A percentile compares a stretch with the other conserved stretches of the same genome.
Conservation (phyloP, 805 yeast species). For the Metschnikowia arizonensis region DNA sequence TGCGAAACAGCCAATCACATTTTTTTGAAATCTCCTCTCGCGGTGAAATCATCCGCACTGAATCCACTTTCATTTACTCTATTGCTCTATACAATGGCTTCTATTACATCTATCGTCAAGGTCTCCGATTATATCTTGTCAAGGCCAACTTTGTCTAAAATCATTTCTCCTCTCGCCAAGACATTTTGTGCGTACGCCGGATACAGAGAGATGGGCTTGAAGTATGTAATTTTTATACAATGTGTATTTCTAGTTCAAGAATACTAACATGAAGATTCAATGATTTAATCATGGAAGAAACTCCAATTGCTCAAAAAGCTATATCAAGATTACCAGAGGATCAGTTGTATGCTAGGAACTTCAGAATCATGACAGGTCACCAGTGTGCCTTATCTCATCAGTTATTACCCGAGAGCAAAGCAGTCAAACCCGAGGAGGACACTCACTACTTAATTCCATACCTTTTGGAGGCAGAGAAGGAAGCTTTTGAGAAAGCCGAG, state of each 20-base stretch:
- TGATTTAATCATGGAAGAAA: slow-evolving; percentile 86
- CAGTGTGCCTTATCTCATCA: slow-evolving; percentile 83
- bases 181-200: slow-evolving; percentile 73
- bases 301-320: slow-evolving; percentile 81
- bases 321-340: slow-evolving; percentile 79
- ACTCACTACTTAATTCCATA: slow-evolving; percentile 80
- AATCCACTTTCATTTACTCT: slow-evolving; percentile 1
- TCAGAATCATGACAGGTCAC: slow-evolving; percentile 87
- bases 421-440: slow-evolving; percentile 76
- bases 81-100: slow-evolving; percentile 38
- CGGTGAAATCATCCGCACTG: slow-evolving; percentile 6
- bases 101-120: slow-evolving; percentile 67
- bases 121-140: slow-evolving; percentile 74
- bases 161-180: slow-evolving; percentile 77
- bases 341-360: slow-evolving; percentile 86
- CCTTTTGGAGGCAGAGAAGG: slow-evolving; percentile 92
- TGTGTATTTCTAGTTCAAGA: not conserved
- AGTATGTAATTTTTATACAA: slow-evolving; percentile 25
- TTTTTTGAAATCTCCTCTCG: slow-evolving; percentile 12
- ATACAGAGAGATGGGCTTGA: slow-evolving; percentile 92
- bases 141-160: slow-evolving; percentile 70
- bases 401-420: slow-evolving; percentile 75
- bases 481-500: slow-evolving; percentile 79
- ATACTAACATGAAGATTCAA: slow-evolving; percentile 52
- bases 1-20: slow-evolving; percentile 14